Evolutionary conservation across 169 alveolate genomes (phyloP), one percentile per base, ranked within the genome.

Genomic region (Babesia ovis): DNA sequence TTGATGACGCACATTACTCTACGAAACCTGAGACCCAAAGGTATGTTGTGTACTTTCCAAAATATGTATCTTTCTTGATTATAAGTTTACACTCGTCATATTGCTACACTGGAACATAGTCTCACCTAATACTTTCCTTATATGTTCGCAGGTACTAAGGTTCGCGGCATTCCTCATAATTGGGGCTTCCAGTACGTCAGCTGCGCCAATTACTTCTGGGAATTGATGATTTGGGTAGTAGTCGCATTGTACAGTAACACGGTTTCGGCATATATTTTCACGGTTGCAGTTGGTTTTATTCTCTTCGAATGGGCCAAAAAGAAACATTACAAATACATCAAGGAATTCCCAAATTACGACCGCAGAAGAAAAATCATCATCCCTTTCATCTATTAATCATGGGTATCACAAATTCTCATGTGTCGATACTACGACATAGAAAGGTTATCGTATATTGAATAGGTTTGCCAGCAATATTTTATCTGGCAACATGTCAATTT

Each of bases 191-290:
- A 94, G 62, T 77, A 89, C 43, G 97, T 95, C 50, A 92, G 98
- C 39, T 95, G 99, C 73, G 99, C 99, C 46, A 97, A 98, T 85
- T 98, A 98, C 82, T 93, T 94, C 80, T 98, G 98, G 98, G 99
- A 98, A 88, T 86, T 95, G 32, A 57, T 94, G 50, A 87, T 97
- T 53, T 98, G 99, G 99, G 62, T 95, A 23, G 81, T 77, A 53
- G 94, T 95, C 79, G 91, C 97, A 1, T 84, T 93, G 5, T 80
- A 66, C 37, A 48, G 56, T 57, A 75, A 68, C 48, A 61, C 86
- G 37, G 43, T 76, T 55, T 23, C 72, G 23, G 71, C 85, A 34
- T 87, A 87, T 79, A 62, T 86, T 68, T 86, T 74, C 71, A 77
- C 87, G 16, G 43, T 89, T 58, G 85, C 85, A 48, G 92, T 91